Percentiles rank a stretch among this genome's conserved stretches.
Evolutionary conservation across 1,284 basidiomycete species (phyloP).

Genomic region (Puccinia hordei): DNA sequence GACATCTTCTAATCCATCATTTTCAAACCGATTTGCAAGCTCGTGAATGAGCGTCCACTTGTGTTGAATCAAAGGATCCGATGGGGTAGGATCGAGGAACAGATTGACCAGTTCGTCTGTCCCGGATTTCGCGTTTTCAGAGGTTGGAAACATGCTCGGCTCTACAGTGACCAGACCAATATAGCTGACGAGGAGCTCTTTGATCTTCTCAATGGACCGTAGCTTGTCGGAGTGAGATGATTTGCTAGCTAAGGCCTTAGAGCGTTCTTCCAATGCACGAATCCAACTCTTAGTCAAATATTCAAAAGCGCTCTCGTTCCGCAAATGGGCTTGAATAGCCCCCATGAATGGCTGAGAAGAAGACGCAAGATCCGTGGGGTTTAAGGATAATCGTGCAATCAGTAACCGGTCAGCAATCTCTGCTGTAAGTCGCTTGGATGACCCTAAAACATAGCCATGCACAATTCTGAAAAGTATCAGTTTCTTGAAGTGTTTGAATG

Average conservation of each 20-base stretch:
- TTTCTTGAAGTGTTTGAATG: not conserved
- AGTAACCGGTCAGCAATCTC: constrained; percentile 74
- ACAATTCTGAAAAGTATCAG: not conserved
- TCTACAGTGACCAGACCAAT: constrained; percentile 85
- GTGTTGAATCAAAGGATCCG: constrained; percentile 61
- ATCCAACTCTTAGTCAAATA: constrained; percentile 92
- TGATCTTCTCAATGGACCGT: constrained; percentile 70
- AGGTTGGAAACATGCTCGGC: constrained; percentile 88
- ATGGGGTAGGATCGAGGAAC: constrained; percentile 65
- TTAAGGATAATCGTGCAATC: constrained; percentile 81
- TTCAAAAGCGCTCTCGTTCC: constrained; percentile 80
- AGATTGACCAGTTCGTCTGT: constrained; percentile 73
- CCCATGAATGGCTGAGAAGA: constrained; percentile 70
- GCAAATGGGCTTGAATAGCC: constrained; percentile 76
- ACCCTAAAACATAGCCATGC: constrained; percentile 43
- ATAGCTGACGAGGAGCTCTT: constrained; percentile 82
- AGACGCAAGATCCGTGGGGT: constrained; percentile 74
- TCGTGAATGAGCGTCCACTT: constrained; percentile 73
- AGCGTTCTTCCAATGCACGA: constrained; percentile 66
- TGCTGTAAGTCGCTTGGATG: constrained; percentile 51
- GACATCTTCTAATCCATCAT: constrained; percentile 61
- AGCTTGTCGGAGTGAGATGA: constrained; percentile 64
- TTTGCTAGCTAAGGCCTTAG: constrained; percentile 67
- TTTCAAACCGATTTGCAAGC: constrained; percentile 71
- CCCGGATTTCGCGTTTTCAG: constrained; percentile 65